phyloP scores from a whole-genome alignment of 176 grass and related monocot genomes.

The Zea luxurians region DNA sequence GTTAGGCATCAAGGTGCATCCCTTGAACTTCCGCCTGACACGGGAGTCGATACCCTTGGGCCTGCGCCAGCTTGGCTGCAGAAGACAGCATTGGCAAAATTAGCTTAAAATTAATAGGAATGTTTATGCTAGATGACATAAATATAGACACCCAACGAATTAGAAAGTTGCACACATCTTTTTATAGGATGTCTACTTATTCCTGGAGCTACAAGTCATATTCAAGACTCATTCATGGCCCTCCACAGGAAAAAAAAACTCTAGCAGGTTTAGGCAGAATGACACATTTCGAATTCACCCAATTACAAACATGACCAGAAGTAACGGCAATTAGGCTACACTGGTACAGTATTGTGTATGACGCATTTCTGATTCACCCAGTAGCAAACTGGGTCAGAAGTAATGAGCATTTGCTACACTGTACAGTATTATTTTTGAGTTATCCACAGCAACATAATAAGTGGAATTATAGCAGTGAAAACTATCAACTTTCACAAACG shows the following conservation, averaged over 20 bases:
- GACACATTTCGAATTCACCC: not conserved
- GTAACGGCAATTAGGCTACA: not conserved
- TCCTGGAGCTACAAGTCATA: not conserved
- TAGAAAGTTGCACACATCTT: not conserved
- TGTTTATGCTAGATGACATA: not conserved
- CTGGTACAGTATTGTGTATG: not conserved
- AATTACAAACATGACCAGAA: not conserved
- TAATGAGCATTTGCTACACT: not conserved
- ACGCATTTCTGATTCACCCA: not conserved
- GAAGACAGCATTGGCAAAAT: not conserved
- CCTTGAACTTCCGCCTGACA: slow-evolving; percentile 69
- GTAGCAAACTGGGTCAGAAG: not conserved
- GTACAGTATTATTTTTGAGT: not conserved
- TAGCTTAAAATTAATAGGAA: not conserved
- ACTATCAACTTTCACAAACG: not conserved
- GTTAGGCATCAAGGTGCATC: slow-evolving; percentile 80
- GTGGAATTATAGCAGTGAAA: not conserved
- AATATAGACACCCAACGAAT: not conserved
- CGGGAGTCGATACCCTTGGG: slow-evolving; percentile 66
- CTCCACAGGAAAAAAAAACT: not conserved
- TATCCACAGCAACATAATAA: not conserved
- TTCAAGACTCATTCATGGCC: not conserved
- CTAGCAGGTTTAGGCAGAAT: not conserved
- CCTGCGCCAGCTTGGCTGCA: slow-evolving; percentile 63
- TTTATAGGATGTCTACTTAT: not conserved